phyloP scores from a whole-genome alignment of 495 filamentous ascomycete genomes.

The Podospora anserina region DNA sequence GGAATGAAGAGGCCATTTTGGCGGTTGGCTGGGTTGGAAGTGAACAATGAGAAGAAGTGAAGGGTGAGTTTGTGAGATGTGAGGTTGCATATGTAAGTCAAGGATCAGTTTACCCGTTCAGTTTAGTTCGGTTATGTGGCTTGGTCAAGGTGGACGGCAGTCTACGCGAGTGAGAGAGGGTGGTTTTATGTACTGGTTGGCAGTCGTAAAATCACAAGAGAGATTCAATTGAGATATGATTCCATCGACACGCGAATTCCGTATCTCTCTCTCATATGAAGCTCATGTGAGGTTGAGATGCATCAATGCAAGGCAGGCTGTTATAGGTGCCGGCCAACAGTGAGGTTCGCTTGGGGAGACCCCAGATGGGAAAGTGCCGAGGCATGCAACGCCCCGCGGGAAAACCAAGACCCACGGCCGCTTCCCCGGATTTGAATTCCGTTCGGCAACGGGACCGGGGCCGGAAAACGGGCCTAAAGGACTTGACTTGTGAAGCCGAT shows the following conservation, averaged over 20 bases:
- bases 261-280: background rate
- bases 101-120: background rate
- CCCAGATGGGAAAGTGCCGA: background rate
- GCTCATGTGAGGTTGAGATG: background rate
- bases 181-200: background rate
- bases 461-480: background rate
- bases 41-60: background rate
- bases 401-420: background rate
- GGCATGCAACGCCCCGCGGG: background rate
- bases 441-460: background rate
- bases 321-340: background rate
- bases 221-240: background rate
- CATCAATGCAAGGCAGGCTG: background rate
- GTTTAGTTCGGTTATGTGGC: background rate
- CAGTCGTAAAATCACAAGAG: background rate
- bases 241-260: no score
- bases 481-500: background rate
- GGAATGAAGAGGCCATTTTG: slow-evolving; percentile 31
- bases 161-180: background rate
- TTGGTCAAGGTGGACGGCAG: background rate
- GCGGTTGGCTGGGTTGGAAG: background rate
- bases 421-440: background rate
- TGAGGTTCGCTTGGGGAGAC: background rate
- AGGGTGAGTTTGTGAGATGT: background rate
- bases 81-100: background rate